These are phyloP conservation scores for Penicillium steckii DNA, from an alignment of 495 filamentous ascomycete species.

Conservation along the genomic window DNA sequence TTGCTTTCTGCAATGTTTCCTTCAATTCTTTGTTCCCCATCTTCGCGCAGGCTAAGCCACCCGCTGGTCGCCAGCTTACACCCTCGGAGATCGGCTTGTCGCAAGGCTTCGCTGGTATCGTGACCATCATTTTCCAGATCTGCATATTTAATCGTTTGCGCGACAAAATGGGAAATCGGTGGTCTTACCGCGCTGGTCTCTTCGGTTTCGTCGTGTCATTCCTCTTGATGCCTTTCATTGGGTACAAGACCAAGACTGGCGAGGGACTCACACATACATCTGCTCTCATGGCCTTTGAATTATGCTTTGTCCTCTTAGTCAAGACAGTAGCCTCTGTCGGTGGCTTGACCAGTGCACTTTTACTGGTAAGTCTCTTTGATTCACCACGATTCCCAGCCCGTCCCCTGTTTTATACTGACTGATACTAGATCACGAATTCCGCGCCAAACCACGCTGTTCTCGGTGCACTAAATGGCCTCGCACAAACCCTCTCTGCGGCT, in stretches of 20 bases:
- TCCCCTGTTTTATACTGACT: constrained; percentile 3
- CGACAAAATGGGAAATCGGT: constrained; percentile 78
- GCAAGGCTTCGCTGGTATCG: constrained; percentile 77
- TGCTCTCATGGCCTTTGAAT: constrained; percentile 65
- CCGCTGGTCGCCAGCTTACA: constrained; percentile 71
- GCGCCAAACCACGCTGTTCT: constrained; percentile 82
- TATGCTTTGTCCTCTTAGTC: constrained; percentile 75
- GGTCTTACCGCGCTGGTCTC: constrained; percentile 74
- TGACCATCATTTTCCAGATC: constrained; percentile 87
- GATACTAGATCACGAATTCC: constrained; percentile 81
- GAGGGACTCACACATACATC: constrained; percentile 51
- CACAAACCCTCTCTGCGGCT: constrained; percentile 89
- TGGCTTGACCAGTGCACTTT: constrained; percentile 82
- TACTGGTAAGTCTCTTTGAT: constrained; percentile 60
- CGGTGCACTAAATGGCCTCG: constrained; percentile 88
- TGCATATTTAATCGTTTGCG: constrained; percentile 77
- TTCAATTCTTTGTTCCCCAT: constrained; percentile 93
- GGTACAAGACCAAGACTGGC: constrained; percentile 60
- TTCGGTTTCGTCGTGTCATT: constrained; percentile 84
- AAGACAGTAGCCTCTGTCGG: constrained; percentile 89
- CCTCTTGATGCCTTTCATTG: constrained; percentile 84
- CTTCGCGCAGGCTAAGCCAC: constrained; percentile 71
- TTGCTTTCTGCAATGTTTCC: constrained; percentile 83
- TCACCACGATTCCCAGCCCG: not conserved
- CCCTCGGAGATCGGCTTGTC: constrained; percentile 83